These are phyloP conservation scores for Drechslera avenae DNA, from an alignment of 2,329 filamentous ascomycete genomes.

Conservation along the genomic window DNA sequence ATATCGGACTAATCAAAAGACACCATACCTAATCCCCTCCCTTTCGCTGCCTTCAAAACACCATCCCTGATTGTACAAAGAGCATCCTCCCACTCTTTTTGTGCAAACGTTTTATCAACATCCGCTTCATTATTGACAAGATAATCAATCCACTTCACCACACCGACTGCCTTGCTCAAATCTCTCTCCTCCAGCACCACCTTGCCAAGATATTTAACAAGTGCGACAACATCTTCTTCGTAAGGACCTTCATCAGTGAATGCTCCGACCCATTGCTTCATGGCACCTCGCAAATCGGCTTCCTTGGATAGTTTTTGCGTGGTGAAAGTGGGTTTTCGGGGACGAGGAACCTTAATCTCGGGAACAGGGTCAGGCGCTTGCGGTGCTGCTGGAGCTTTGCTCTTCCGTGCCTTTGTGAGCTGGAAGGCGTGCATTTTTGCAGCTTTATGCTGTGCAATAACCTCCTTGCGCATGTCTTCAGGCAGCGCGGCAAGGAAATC, in stretches of 20 bases:
- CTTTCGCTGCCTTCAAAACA: constrained; percentile 2
- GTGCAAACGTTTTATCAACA: neutral
- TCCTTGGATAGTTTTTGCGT: constrained; percentile 60
- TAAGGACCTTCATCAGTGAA: constrained; percentile 79
- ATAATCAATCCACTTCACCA: constrained; percentile 68
- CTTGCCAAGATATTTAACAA: constrained; percentile 72
- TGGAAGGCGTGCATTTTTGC: constrained; percentile 33
- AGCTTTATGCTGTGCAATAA: constrained; percentile 71
- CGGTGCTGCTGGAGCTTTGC: constrained; percentile 7
- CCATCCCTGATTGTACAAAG: constrained; percentile 4
- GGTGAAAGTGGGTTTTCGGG: constrained; percentile 66
- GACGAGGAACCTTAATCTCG: constrained; percentile 54
- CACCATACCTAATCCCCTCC: constrained; percentile 10
- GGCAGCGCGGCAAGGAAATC: constrained; percentile 84
- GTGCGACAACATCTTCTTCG: constrained; percentile 73
- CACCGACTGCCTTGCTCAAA: constrained; percentile 71
- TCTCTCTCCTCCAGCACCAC: constrained; percentile 80
- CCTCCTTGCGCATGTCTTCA: constrained; percentile 67
- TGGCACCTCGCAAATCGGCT: constrained; percentile 72
- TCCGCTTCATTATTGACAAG: constrained; percentile 38
- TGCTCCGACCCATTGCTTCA: constrained; percentile 75
- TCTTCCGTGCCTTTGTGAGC: constrained; percentile 39
- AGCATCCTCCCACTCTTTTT: neutral
- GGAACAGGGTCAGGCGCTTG: constrained; percentile 28
- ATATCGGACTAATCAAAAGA: constrained; percentile 10